Conservation (phyloP, 805 yeast genomes). For the Ogataea salicorniae region DNA sequence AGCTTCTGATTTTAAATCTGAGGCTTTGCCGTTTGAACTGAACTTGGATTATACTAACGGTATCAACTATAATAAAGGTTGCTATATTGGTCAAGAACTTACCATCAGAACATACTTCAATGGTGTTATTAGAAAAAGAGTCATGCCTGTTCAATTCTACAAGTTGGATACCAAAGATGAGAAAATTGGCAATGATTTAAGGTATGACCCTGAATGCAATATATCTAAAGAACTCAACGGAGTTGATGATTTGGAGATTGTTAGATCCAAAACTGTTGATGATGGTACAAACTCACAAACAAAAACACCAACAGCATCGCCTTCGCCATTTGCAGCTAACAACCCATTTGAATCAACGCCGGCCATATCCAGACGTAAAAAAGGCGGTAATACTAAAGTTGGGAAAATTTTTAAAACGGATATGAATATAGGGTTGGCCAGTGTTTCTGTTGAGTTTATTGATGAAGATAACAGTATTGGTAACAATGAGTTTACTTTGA, state of each 20-base stretch:
- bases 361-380: constrained; percentile 14
- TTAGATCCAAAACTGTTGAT: constrained; percentile 2
- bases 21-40: constrained; percentile 74
- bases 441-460: constrained; percentile 40
- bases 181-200: constrained; percentile 1
- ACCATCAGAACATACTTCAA: constrained; percentile 83
- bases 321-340: constrained; percentile 38
- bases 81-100: constrained; percentile 94
- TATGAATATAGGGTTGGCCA: constrained; percentile 63
- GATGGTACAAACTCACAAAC: background rate
- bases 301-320: background rate
- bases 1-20: constrained; percentile 42
- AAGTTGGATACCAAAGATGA: constrained; percentile 6
- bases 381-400: constrained; percentile 39
- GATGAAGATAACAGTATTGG: constrained; percentile 20
- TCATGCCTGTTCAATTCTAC: constrained; percentile 59
- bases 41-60: constrained; percentile 80
- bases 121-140: constrained; percentile 77
- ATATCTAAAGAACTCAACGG: constrained; percentile 2
- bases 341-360: constrained; percentile 19
- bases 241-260: constrained; percentile 16
- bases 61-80: constrained; percentile 84
- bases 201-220: constrained; percentile 2
- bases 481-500: constrained; percentile 17
- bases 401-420: constrained; percentile 57